Percentiles rank a stretch among this genome's conserved stretches.
phyloP scores from a whole-genome alignment of 2,329 filamentous ascomycete species.

The Drechslerella dactyloides region DNA sequence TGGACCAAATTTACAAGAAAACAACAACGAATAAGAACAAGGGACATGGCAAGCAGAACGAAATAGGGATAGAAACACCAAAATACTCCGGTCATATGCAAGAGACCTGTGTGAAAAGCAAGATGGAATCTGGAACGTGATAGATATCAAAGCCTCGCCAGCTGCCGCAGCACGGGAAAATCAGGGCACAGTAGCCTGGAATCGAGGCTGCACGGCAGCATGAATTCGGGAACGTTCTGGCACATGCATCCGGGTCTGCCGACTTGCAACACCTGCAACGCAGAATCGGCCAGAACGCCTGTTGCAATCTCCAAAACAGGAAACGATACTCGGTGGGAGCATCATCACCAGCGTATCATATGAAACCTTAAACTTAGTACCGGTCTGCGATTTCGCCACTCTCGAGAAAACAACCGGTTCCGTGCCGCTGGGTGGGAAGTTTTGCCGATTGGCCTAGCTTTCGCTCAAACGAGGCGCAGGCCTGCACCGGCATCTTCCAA shows the following conservation, averaged over 20 bases:
- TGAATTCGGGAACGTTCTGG: slow-evolving; percentile 27
- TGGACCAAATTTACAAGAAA: no score
- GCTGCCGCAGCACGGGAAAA: background rate
- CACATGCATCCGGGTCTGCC: slow-evolving; percentile 13
- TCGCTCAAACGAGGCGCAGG: background rate
- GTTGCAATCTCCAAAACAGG: slow-evolving; percentile 51
- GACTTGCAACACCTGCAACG: slow-evolving; percentile 43
- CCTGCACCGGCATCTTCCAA: slow-evolving; percentile 1
- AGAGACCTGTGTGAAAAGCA: no score
- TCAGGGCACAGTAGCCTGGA: no score
- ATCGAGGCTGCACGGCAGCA: no score
- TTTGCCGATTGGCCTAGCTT: background rate
- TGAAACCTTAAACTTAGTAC: slow-evolving; percentile 14
- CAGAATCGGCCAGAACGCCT: slow-evolving; percentile 13
- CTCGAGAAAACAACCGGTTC: slow-evolving; percentile 15
- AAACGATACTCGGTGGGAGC: slow-evolving; percentile 35
- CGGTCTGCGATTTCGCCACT: slow-evolving; percentile 23
- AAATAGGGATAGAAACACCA: no score
- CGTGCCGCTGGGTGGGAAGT: background rate
- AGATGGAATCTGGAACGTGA: no score
- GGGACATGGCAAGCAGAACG: no score
- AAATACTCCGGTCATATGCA: no score
- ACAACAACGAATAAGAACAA: no score
- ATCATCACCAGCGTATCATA: slow-evolving; percentile 19
- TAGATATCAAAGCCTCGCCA: no score